These are phyloP conservation scores for Vicia villosa DNA, from an alignment of 306 rosid species.

Conservation along the genomic window DNA sequence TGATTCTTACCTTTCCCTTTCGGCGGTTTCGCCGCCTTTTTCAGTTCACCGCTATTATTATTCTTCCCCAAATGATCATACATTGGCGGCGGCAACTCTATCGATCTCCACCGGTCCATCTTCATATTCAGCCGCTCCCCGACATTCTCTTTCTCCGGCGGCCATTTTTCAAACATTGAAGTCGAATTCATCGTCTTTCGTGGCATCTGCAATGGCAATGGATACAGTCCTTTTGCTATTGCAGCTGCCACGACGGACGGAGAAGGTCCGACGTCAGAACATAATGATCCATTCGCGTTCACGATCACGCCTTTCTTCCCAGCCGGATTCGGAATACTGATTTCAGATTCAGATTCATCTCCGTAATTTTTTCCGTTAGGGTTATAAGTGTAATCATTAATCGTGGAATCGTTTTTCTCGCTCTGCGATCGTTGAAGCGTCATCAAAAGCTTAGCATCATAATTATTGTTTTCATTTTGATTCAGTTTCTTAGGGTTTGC, in stretches of 20 bases:
- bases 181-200: constrained; percentile 25
- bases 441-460: constrained; percentile 17
- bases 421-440: constrained; percentile 45
- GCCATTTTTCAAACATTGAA: constrained; percentile 50
- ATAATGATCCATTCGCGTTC: constrained; percentile 52
- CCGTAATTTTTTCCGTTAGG: background rate
- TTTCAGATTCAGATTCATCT: constrained; percentile 41
- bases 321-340: constrained; percentile 16
- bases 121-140: constrained; percentile 56
- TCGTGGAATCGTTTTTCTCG: constrained; percentile 37
- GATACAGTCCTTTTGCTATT: constrained; percentile 67
- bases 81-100: constrained; percentile 47
- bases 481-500: constrained; percentile 32
- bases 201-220: constrained; percentile 27
- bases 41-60: background rate
- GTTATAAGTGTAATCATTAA: constrained; percentile 7
- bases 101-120: constrained; percentile 63
- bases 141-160: constrained; percentile 48
- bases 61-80: constrained; percentile 40
- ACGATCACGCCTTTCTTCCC: constrained; percentile 9
- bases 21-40: background rate
- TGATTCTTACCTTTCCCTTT: constrained; percentile 3
- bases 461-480: background rate
- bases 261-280: constrained; percentile 77
- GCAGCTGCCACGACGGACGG: constrained; percentile 81